A percentile compares a stretch with the other conserved stretches of the same genome.
Evolutionary conservation across 352 stramenopile genomes (phyloP).

Genomic region (Blastocystis sp.): DNA sequence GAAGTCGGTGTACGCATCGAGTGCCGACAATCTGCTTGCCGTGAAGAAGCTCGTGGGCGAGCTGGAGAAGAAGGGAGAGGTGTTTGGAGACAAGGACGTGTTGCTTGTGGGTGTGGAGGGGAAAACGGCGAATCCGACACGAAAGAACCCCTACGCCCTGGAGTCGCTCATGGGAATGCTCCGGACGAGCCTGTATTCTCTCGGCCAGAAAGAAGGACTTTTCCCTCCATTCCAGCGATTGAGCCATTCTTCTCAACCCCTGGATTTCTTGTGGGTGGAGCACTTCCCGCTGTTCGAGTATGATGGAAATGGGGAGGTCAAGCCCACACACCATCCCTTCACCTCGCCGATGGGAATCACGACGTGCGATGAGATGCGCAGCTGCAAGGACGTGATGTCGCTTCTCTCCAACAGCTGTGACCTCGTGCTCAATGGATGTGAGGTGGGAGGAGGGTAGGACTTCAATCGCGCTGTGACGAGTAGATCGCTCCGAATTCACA

Average conservation of each 20-base stretch:
- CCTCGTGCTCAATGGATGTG: conserved; percentile 80
- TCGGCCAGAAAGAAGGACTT: not conserved
- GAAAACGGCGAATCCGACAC: not conserved
- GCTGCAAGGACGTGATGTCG: conserved; percentile 76
- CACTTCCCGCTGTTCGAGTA: conserved; percentile 82
- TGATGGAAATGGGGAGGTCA: conserved; percentile 75
- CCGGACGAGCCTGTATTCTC: not conserved
- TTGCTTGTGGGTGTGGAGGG: not conserved
- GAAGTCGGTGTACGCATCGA: not conserved
- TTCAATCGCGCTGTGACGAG: conserved; percentile 76
- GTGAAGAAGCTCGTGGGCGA: not conserved
- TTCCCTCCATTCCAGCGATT: not conserved
- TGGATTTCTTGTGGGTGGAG: conserved; percentile 76
- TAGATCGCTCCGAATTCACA: conserved; percentile 77
- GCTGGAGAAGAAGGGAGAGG: not conserved
- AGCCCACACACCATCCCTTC: conserved; percentile 81
- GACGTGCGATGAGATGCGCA: conserved; percentile 75
- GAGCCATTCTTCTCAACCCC: not conserved
- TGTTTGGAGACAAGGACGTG: not conserved
- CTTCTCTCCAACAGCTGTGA: conserved; percentile 83
- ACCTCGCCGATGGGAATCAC: conserved; percentile 74
- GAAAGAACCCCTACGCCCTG: not conserved
- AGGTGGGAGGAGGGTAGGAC: conserved; percentile 76
- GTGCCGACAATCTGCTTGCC: not conserved
- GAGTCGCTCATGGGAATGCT: conserved; percentile 6